phyloP scores from a whole-genome alignment of 164 flowering plant genomes.

The Protea cynaroides region DNA sequence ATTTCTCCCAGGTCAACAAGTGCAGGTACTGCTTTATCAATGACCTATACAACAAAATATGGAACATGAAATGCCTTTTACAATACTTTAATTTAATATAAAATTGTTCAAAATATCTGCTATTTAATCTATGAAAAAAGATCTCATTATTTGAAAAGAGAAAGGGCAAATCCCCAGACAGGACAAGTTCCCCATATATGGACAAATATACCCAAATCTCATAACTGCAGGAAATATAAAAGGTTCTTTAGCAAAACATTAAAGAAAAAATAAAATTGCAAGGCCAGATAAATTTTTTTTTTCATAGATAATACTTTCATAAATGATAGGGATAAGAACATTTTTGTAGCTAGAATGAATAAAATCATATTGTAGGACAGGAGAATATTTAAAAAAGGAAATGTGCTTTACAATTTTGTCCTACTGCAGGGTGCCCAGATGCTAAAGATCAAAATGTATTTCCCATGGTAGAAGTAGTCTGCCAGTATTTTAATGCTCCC shows the following conservation, averaged over 20 bases:
- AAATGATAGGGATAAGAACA: background rate
- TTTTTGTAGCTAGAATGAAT: background rate
- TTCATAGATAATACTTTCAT: background rate
- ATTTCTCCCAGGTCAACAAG: constrained; percentile 87
- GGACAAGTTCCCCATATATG: background rate
- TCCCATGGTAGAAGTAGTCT: background rate
- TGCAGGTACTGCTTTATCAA: constrained; percentile 78
- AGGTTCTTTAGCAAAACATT: too few relatives aligned
- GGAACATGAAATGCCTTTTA: constrained; percentile 1
- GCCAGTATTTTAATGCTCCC: background rate
- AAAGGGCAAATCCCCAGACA: too few relatives aligned
- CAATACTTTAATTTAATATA: background rate
- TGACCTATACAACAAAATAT: constrained; percentile 37
- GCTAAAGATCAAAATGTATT: background rate
- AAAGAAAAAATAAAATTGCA: background rate
- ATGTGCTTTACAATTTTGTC: background rate
- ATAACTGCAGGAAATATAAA: background rate
- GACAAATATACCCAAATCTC: background rate
- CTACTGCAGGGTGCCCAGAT: background rate
- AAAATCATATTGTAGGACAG: background rate
- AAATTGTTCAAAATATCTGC: too few relatives aligned
- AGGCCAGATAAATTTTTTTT: too few relatives aligned
- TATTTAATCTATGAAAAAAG: too few relatives aligned
- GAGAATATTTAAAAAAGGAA: background rate
- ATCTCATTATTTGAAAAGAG: too few relatives aligned